Evolutionary conservation across 495 filamentous ascomycete species (phyloP).

Genomic region (Barbatosphaeria neglecta): DNA sequence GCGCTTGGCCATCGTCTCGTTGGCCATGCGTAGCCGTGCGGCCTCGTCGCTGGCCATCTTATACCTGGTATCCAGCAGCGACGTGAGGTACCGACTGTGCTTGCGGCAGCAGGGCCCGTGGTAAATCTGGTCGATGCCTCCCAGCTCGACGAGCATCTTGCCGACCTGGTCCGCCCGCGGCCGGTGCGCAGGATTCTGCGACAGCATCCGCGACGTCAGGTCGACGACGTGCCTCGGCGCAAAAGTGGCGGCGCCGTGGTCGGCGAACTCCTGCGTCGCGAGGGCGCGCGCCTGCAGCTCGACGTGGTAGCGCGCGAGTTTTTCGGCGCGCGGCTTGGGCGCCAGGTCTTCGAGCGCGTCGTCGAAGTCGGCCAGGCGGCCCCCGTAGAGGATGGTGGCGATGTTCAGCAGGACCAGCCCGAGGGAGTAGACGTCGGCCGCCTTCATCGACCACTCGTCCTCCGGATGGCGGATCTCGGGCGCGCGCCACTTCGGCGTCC

Average conservation of each 20-base stretch:
- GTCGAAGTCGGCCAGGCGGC: constrained; percentile 22
- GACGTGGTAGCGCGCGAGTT: constrained; percentile 12
- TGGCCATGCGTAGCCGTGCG: constrained; percentile 12
- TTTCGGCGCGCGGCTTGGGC: constrained; percentile 10
- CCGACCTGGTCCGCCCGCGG: constrained; percentile 20
- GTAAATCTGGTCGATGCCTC: constrained; percentile 31
- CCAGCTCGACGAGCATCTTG: constrained; percentile 20
- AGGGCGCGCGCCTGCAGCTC: constrained; percentile 14
- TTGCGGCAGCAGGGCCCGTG: constrained; percentile 27
- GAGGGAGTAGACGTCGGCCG: constrained; percentile 26
- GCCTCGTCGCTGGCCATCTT: constrained; percentile 13
- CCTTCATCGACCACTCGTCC: constrained; percentile 24
- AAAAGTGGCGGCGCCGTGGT: constrained; percentile 19
- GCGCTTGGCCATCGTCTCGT: constrained; percentile 11
- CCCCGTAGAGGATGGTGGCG: constrained; percentile 18
- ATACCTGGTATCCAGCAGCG: constrained; percentile 14
- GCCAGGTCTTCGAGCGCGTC: constrained; percentile 15
- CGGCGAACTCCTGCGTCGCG: constrained; percentile 17
- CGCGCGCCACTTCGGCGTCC: constrained; percentile 24
- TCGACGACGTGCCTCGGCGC: constrained; percentile 20
- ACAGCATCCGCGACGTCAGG: constrained; percentile 22
- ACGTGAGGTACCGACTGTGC: constrained; percentile 17
- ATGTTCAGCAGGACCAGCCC: constrained; percentile 23
- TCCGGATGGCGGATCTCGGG: constrained; percentile 18
- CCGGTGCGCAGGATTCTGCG: constrained; percentile 8